These are phyloP conservation scores for Leccinum broughii DNA, from an alignment of 768 basidiomycete species.

Conservation along the genomic window DNA sequence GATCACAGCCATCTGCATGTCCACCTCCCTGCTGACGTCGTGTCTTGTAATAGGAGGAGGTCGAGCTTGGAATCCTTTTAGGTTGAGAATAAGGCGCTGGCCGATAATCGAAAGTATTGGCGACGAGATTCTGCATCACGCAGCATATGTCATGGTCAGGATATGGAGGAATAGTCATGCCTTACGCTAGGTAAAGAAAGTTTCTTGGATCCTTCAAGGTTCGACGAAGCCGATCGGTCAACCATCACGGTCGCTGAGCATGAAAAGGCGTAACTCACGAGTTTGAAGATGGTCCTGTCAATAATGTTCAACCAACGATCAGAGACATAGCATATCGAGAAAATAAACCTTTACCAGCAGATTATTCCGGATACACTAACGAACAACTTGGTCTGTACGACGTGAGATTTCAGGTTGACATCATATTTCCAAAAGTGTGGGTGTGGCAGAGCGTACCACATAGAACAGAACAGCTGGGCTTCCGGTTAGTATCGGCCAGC, in stretches of 20 bases:
- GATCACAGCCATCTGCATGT: constrained; percentile 18
- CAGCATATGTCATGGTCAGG: not conserved
- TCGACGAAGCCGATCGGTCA: not conserved
- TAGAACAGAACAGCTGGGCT: constrained; percentile 8
- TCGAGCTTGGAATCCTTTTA: constrained; percentile 8
- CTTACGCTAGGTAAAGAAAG: constrained; percentile 5
- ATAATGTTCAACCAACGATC: not conserved
- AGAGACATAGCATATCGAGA: not conserved
- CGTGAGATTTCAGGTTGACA: not conserved
- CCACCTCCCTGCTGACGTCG: constrained; percentile 19
- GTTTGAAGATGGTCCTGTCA: constrained; percentile 7
- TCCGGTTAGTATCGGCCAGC: not conserved
- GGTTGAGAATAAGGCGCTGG: constrained; percentile 23
- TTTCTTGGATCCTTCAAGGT: constrained; percentile 13
- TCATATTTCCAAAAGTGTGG: not conserved
- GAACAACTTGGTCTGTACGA: constrained; percentile 4
- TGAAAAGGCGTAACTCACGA: constrained; percentile 1
- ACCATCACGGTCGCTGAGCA: not conserved
- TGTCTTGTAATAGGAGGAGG: not conserved
- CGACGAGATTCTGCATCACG: constrained; percentile 11
- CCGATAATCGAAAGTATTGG: constrained; percentile 17
- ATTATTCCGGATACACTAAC: constrained; percentile 6
- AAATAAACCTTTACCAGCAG: constrained; percentile 8
- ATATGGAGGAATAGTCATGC: not conserved
- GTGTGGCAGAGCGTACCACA: not conserved